Conservation (phyloP, 768 basidiomycete genomes). For the Gloeophyllum trabeum region DNA sequence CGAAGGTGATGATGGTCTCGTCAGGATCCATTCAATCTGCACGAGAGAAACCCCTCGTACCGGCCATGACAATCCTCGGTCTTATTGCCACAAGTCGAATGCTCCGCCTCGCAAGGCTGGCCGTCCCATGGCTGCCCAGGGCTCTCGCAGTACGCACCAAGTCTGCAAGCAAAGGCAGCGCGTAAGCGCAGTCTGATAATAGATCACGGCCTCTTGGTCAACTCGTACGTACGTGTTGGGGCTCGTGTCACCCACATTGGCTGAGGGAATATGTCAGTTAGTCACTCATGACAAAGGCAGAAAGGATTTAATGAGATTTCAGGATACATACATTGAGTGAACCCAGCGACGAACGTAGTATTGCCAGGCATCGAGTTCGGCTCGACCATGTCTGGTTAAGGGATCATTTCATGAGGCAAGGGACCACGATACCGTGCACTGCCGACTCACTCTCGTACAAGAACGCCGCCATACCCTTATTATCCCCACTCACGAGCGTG, state of each 20-base stretch:
- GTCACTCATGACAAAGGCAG: too few species aligned
- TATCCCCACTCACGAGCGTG: slow-evolving; percentile 70
- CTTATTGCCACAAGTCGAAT: slow-evolving; percentile 66
- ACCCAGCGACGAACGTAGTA: slow-evolving; percentile 62
- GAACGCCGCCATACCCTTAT: slow-evolving; percentile 81
- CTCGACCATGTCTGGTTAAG: slow-evolving; percentile 41
- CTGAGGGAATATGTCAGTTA: slow-evolving; percentile 22
- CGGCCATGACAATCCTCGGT: slow-evolving; percentile 62
- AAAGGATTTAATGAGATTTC: slow-evolving; percentile 2
- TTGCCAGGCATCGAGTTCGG: slow-evolving; percentile 59
- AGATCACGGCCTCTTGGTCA: too few species aligned
- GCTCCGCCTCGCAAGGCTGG: slow-evolving; percentile 52
- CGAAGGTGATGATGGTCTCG: too few species aligned
- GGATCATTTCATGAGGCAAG: slow-evolving; percentile 3
- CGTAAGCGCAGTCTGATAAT: not conserved
- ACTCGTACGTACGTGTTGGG: slow-evolving; percentile 56
- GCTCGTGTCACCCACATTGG: slow-evolving; percentile 74
- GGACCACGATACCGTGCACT: not conserved
- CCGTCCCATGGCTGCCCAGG: slow-evolving; percentile 63
- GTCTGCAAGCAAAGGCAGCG: slow-evolving; percentile 21
- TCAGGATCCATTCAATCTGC: too few species aligned
- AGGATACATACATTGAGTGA: slow-evolving; percentile 50
- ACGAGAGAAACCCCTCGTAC: slow-evolving; percentile 26
- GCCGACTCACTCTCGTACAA: slow-evolving; percentile 52
- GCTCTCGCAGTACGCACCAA: slow-evolving; percentile 67